Conservation (phyloP, 805 yeast genomes). For the Wickerhamiella sergipiensis region DNA sequence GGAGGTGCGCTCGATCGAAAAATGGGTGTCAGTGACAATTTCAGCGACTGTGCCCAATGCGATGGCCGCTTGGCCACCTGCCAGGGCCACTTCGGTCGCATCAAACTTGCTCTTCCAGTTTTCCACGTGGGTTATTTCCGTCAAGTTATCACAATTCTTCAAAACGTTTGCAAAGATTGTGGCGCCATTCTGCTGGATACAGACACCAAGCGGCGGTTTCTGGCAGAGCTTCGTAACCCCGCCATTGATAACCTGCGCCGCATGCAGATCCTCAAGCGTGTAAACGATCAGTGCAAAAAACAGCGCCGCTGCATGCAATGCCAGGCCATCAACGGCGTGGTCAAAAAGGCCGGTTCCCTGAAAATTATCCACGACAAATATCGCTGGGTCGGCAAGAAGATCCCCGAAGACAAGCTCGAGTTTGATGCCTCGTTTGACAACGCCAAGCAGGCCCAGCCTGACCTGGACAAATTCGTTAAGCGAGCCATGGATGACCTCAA, state of each 20-base stretch:
- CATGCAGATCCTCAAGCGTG: constrained; percentile 72
- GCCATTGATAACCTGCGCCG: constrained; percentile 81
- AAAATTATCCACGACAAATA: constrained; percentile 92
- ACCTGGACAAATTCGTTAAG: constrained; percentile 71
- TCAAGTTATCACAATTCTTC: constrained; percentile 74
- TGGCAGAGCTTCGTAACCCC: constrained; percentile 73
- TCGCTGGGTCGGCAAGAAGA: constrained; percentile 87
- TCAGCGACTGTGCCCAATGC: constrained; percentile 82
- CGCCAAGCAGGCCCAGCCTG: constrained; percentile 67
- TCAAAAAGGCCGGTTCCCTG: constrained; percentile 91
- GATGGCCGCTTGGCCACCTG: constrained; percentile 85
- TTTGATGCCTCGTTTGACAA: constrained; percentile 83
- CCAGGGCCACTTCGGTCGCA: constrained; percentile 97
- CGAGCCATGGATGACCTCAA: constrained; percentile 87
- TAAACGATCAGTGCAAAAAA: constrained; percentile 87
- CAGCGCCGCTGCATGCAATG: constrained; percentile 84
- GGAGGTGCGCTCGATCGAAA: constrained; percentile 82
- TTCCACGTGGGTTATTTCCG: constrained; percentile 97
- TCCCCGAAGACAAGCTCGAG: constrained; percentile 64
- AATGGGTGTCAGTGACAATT: constrained; percentile 88
- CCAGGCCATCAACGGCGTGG: constrained; percentile 88
- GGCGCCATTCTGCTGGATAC: constrained; percentile 67
- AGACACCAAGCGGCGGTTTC: constrained; percentile 49
- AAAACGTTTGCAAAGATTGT: constrained; percentile 83
- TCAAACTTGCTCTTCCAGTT: constrained; percentile 84